Evolutionary conservation across 2,329 filamentous ascomycete genomes (phyloP), one percentile per base, ranked within the genome.

Genomic region (Xylariaceae sp.): DNA sequence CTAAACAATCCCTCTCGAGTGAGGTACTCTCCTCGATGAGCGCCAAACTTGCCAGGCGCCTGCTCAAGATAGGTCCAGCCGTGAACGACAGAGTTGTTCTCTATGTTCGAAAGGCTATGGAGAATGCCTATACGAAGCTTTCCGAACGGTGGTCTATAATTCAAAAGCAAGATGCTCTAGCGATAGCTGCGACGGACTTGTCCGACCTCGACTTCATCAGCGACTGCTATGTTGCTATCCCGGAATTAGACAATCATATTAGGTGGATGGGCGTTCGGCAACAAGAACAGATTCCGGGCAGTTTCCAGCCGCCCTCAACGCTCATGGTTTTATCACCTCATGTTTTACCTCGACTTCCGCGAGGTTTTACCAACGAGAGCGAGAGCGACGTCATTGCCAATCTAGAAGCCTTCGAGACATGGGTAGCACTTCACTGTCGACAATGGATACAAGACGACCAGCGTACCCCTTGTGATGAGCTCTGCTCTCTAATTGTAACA

Each of bases 341-440:
- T 17, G 17, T 12, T 9, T 44, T 54, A 21, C 44, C 53, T 44
- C 44, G 3, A 37, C 40, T 53, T 6, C 53, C 47, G 4, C 9
- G n/a, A 45, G 1, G 1, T n/a, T 56, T 41, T 26, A 19, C 37
- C n/a, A 37, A 31, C 11, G 29, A 26, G 33, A 49, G 21, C 33
- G n/a, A 50, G 14, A 21, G 12, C 12, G 14, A 34, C 4, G 40
- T 36, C 6, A 53, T 52, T 6, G 41, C 47, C 1, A 47, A 63
- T 6, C 64, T 83, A 1, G 67, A 66, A 6, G 72, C 71, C 4
- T 71, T 85, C 12, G 84, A 87, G 63, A 33, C 48, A 0, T 86
- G 83, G 84, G 77, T 78, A 1, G 41, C 61, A 28, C 40, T 51
- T 41, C 40, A 55, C 26, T n/a, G 50, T 17, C 33, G 26, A 43